Evolutionary conservation across 2,329 filamentous ascomycete species (phyloP).

Genomic region (Talaromyces sp.): DNA sequence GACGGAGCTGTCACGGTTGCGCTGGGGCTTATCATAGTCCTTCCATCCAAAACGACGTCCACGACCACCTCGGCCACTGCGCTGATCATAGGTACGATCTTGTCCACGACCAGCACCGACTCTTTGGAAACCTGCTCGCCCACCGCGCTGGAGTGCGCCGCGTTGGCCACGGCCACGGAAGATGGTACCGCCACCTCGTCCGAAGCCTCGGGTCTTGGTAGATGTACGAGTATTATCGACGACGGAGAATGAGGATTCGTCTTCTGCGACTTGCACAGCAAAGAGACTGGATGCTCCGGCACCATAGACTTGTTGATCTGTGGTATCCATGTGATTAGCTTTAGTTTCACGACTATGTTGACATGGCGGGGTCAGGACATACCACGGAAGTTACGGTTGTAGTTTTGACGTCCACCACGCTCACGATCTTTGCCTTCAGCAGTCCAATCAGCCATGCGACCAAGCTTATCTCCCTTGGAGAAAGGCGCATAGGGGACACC

Average conservation of each 20-base stretch:
- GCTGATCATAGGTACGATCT: constrained; percentile 66
- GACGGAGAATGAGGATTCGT: constrained; percentile 96
- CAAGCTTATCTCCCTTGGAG: constrained; percentile 97
- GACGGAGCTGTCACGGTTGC: constrained; percentile 92
- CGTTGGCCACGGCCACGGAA: constrained; percentile 76
- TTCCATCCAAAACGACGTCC: constrained; percentile 95
- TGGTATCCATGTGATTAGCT: constrained; percentile 1
- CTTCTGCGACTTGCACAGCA: constrained; percentile 85
- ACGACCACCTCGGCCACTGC: constrained; percentile 62
- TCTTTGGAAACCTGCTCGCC: constrained; percentile 69
- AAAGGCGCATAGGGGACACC: constrained; percentile 97
- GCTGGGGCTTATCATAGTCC: constrained; percentile 95
- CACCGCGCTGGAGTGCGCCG: constrained; percentile 68
- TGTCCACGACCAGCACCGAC: constrained; percentile 66
- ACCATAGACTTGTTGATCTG: constrained; percentile 96
- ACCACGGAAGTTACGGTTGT: constrained; percentile 93
- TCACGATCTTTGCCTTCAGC: constrained; percentile 67
- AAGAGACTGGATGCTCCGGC: constrained; percentile 83
- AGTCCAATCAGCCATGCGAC: constrained; percentile 99
- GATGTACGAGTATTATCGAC: constrained; percentile 92
- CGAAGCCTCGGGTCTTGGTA: constrained; percentile 75
- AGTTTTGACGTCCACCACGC: constrained; percentile 78
- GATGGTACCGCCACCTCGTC: constrained; percentile 81
- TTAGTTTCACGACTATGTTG: constrained; percentile 11
- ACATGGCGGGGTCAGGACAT: constrained; percentile 23